Percentiles rank a stretch among this genome's conserved stretches.
Conservation (phyloP, 2,329 filamentous ascomycete species). For the Eurotiales sp. region DNA sequence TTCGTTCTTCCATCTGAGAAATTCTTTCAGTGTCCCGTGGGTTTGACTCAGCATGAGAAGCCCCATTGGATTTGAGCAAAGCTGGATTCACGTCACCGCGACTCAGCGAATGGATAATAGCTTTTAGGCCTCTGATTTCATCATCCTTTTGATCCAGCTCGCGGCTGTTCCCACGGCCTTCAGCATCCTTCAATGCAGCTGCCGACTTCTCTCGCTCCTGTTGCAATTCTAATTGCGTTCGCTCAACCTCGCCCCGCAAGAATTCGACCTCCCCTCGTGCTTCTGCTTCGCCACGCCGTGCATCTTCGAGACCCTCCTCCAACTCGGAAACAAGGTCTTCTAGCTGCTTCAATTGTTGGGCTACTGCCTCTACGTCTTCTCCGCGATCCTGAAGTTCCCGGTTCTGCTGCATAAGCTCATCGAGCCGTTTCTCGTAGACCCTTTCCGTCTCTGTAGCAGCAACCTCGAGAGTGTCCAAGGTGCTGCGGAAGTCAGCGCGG, state of each 20-base stretch:
- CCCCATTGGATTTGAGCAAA: constrained; percentile 27
- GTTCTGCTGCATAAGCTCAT: constrained; percentile 70
- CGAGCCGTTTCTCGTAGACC: constrained; percentile 70
- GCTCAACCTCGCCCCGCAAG: constrained; percentile 86
- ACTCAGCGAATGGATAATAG: constrained; percentile 94
- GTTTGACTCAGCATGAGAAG: constrained; percentile 37
- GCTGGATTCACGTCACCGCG: constrained; percentile 48
- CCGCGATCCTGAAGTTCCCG: constrained; percentile 76
- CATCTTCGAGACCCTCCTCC: constrained; percentile 94
- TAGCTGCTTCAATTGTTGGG: constrained; percentile 85
- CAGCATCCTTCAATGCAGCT: constrained; percentile 54
- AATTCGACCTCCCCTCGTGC: constrained; percentile 95
- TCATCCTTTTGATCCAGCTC: constrained; percentile 93
- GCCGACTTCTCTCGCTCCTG: constrained; percentile 82
- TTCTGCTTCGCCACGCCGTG: constrained; percentile 88
- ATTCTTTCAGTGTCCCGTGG: constrained; percentile 54
- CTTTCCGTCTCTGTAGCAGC: constrained; percentile 91
- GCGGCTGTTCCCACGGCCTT: constrained; percentile 51
- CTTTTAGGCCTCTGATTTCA: constrained; percentile 93
- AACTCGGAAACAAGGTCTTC: constrained; percentile 96
- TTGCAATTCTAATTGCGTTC: constrained; percentile 80
- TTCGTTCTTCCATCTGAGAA: constrained; percentile 70
- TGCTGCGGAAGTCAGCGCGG: constrained; percentile 91
- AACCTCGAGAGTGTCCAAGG: constrained; percentile 92
- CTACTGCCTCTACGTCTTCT: constrained; percentile 87